A percentile compares a stretch with the other conserved stretches of the same genome.
Evolutionary conservation across 2,329 filamentous ascomycete species (phyloP).

Genomic region (Fusarium azukiicola): DNA sequence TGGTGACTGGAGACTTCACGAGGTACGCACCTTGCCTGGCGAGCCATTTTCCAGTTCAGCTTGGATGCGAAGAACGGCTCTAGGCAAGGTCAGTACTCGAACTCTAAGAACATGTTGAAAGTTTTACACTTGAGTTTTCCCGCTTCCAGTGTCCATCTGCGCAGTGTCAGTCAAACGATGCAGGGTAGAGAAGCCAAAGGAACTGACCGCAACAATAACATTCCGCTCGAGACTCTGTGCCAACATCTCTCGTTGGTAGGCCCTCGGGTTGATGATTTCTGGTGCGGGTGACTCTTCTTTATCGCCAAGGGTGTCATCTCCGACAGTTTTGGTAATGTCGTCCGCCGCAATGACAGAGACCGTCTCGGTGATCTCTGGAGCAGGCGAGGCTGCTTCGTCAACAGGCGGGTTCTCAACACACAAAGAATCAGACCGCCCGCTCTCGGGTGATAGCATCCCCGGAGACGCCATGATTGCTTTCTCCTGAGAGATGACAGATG

Average conservation of each 20-base stretch:
- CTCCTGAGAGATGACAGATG: background rate
- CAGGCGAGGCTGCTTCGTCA: constrained; percentile 17
- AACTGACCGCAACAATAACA: constrained; percentile 84
- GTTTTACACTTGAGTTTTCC: constrained; percentile 88
- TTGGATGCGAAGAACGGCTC: constrained; percentile 84
- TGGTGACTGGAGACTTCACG: background rate
- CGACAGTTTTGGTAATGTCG: background rate
- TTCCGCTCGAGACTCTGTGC: constrained; percentile 84
- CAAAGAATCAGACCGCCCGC: constrained; percentile 30
- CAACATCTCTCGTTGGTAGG: constrained; percentile 89
- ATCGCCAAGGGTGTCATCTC: background rate
- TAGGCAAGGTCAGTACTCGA: constrained; percentile 58
- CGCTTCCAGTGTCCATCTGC: constrained; percentile 91
- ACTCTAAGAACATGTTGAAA: background rate
- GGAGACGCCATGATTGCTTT: constrained; percentile 24
- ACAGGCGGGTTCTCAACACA: constrained; percentile 23
- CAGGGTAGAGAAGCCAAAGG: background rate
- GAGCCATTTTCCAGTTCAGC: constrained; percentile 79
- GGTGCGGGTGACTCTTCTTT: constrained; percentile 27
- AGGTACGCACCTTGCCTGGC: constrained; percentile 78
- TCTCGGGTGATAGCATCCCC: background rate
- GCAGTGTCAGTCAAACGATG: constrained; percentile 18
- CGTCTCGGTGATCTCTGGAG: constrained; percentile 42
- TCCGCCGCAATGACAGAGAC: constrained; percentile 29
- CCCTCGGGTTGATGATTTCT: constrained; percentile 69